Conservation (phyloP, 2,329 filamentous ascomycete genomes). For the Venturia nashicola region DNA sequence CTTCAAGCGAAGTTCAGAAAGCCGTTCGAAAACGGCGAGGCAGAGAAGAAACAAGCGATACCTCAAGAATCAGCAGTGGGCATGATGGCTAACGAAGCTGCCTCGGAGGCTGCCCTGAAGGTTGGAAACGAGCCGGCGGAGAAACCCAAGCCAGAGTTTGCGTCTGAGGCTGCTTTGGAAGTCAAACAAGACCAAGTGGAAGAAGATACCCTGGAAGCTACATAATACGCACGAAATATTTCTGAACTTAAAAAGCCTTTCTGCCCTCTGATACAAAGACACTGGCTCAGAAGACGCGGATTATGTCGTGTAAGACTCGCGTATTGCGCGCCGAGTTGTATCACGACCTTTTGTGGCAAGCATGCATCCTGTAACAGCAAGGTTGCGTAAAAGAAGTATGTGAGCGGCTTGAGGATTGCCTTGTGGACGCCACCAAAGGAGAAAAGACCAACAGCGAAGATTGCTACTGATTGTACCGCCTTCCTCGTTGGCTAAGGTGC, state of each 20-base stretch:
- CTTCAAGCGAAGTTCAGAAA: slow-evolving; percentile 75
- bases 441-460: no score
- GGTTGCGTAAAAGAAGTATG: no score
- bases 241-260: background rate
- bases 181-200: background rate
- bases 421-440: no score
- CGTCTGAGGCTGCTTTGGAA: background rate
- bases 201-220: background rate
- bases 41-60: background rate
- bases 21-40: slow-evolving; percentile 16
- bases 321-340: no score
- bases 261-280: background rate
- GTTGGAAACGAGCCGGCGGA: background rate
- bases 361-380: no score
- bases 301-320: no score
- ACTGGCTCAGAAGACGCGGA: background rate
- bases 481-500: no score
- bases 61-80: background rate
- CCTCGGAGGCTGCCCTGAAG: background rate
- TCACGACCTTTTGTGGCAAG: no score
- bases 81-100: slow-evolving; percentile 4
- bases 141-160: background rate
- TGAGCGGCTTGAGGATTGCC: no score
- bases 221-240: background rate
- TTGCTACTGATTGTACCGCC: no score